Percentiles rank a stretch among this genome's conserved stretches.
phyloP scores from a whole-genome alignment of 2,329 filamentous ascomycete genomes.

The Dactylella cylindrospora region DNA sequence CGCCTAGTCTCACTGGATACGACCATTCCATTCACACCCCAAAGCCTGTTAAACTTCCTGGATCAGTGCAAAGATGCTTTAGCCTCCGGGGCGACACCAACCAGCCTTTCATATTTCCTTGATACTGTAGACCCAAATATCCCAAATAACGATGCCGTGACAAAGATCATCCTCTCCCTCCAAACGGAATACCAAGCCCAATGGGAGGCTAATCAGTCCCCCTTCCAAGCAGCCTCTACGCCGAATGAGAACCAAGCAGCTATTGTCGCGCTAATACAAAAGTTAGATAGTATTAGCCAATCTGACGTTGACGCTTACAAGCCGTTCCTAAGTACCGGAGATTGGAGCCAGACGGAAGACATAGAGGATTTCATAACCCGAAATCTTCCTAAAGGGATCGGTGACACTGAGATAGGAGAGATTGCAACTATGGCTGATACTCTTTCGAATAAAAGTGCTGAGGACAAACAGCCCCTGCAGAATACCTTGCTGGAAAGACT shows the following conservation, averaged over 20 bases:
- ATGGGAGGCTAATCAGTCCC: background rate
- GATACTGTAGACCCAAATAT: background rate
- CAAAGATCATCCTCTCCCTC: background rate
- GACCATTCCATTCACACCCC: background rate
- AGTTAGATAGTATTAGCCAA: no score
- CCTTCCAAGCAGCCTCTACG: background rate
- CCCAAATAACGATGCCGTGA: background rate
- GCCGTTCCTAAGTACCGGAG: no score
- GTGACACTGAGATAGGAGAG: no score
- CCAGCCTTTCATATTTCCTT: conserved; percentile 1
- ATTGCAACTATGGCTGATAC: background rate
- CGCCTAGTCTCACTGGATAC: background rate
- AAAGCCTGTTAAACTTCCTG: background rate
- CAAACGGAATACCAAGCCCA: background rate
- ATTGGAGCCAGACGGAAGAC: no score
- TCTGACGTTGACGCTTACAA: no score
- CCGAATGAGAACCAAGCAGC: background rate
- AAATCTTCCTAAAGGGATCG: no score
- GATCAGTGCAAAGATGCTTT: background rate
- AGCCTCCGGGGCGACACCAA: background rate
- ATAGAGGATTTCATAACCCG: no score
- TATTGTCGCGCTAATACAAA: background rate
- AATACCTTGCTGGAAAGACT: background rate
- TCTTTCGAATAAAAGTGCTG: background rate
- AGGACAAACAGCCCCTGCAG: background rate